phyloP scores from a whole-genome alignment of 148 eudicot species.

The Nepenthes gracilis region DNA sequence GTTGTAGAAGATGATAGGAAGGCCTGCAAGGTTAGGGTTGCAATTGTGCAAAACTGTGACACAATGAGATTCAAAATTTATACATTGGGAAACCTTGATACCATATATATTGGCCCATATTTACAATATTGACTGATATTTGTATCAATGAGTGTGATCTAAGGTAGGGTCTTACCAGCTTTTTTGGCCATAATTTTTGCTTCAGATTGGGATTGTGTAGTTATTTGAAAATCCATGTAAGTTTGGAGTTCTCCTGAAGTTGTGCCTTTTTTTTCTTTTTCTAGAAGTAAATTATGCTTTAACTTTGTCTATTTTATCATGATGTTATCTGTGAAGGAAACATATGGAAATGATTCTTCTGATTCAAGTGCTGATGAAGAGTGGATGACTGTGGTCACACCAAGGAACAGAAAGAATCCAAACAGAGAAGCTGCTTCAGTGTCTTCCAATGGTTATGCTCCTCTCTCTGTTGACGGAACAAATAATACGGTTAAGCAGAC shows the following conservation, averaged over 20 bases:
- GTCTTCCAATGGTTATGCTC: conserved; percentile 14
- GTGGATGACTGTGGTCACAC: conserved; percentile 31
- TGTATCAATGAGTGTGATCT: too few species aligned
- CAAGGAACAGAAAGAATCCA: conserved; percentile 19
- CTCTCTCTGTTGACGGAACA: conserved; percentile 10
- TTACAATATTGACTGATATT: too few species aligned
- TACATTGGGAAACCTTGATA: too few species aligned
- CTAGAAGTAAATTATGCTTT: background rate
- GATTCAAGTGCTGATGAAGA: conserved; percentile 86
- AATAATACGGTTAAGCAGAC: conserved; percentile 5
- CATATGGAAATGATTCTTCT: conserved; percentile 53
- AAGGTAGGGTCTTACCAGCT: too few species aligned
- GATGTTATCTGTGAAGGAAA: conserved; percentile 39
- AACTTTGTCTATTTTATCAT: conserved; percentile 1
- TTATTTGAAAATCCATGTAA: too few species aligned
- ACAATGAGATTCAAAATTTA: too few species aligned
- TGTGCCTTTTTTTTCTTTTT: background rate
- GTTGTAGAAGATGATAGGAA: too few species aligned
- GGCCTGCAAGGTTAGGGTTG: too few species aligned
- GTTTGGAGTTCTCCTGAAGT: background rate
- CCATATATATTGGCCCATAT: too few species aligned
- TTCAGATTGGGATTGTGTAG: too few species aligned
- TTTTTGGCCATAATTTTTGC: too few species aligned
- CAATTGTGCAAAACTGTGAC: too few species aligned
- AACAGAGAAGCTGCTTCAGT: conserved; percentile 12